Evolutionary conservation across 192 early-diverging fungal genomes (phyloP).

Genomic region (Coemansia asiatica): DNA sequence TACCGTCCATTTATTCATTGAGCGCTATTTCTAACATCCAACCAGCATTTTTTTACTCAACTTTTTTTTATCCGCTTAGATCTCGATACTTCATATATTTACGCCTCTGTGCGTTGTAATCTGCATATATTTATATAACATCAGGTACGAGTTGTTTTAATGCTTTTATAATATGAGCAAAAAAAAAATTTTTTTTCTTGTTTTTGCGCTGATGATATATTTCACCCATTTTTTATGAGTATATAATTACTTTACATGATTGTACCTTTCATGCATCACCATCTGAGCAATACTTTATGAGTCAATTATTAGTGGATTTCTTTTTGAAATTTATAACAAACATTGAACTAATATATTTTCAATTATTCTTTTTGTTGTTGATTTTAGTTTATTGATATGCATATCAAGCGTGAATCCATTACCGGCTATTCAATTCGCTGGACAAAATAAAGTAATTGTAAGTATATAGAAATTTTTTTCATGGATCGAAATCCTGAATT

Average conservation of each 20-base stretch:
- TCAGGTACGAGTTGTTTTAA: neutral
- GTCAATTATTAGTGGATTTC: neutral
- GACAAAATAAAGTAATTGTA: too few species aligned
- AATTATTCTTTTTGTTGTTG: neutral
- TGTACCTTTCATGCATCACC: constrained; percentile 55
- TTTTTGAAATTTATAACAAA: neutral
- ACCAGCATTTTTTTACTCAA: neutral
- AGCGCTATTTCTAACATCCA: neutral
- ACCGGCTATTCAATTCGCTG: too few species aligned
- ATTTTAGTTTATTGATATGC: neutral
- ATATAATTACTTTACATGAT: constrained; percentile 27
- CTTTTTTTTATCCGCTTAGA: neutral
- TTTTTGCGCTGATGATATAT: constrained; percentile 45
- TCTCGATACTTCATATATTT: neutral
- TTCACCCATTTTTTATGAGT: constrained; percentile 24
- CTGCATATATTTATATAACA: too few species aligned
- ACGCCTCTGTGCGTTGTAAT: too few species aligned
- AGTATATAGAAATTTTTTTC: too few species aligned
- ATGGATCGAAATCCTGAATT: too few species aligned
- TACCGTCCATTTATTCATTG: neutral
- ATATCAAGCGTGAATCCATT: neutral
- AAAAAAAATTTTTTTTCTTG: neutral
- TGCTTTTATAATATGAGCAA: neutral
- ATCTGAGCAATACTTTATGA: constrained; percentile 32
- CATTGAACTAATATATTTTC: neutral